Base-by-base conservation (phyloP, 1,139 yeast species). In the Scheffersomyces stambukii region DNA sequence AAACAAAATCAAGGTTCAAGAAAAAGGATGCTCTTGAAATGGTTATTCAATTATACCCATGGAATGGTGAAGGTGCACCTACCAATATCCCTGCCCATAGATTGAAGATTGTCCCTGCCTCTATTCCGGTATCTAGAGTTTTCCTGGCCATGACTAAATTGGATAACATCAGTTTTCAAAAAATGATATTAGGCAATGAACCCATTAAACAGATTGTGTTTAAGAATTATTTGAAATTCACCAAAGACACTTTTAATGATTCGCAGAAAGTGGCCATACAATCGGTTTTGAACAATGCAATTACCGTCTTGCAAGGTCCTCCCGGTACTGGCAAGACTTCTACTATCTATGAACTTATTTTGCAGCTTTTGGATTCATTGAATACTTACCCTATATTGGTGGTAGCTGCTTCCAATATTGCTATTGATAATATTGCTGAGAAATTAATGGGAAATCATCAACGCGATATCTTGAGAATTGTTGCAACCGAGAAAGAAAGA, bases 391-490 rank as follows among this genome's bases (percentile, higher is more conserved):
- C 89, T 3, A 76, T 80, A 23, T 59, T 79, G 35, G 85, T 81
- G 30, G 85, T 79, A 30, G 88, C 89, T 0, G 83, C 85, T 1
- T 79, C 86, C 1, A 80, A 80, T 45, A 76, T 80, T 47, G 88
- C 89, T 2, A 78, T 80, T 43, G 89, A 80, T 48, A 80, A 80
- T 42, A 79, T 80, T 50, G 88, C 86, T 0, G 88, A 80, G 44
- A 79, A 80, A 44, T 59, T 80, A 35, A 47, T 75, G 47, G 57
- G 57, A 4, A 63, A 66, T 23, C 72, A 73, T 38, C 70, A 68
- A 5, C 64, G 64, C 28, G 71, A 70, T 22, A 69, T 79, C 13
- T 49, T 80, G 29, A 64, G 89, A 57, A 76, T 80, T 35, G 72
- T 76, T 1, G 73, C 86, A 0, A 60, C 57, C 28, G 74, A 75